Evolutionary conservation across 257 asterid genomes (phyloP), one percentile per base, ranked within the genome.

Genomic region (Fraxinus cuspidata): DNA sequence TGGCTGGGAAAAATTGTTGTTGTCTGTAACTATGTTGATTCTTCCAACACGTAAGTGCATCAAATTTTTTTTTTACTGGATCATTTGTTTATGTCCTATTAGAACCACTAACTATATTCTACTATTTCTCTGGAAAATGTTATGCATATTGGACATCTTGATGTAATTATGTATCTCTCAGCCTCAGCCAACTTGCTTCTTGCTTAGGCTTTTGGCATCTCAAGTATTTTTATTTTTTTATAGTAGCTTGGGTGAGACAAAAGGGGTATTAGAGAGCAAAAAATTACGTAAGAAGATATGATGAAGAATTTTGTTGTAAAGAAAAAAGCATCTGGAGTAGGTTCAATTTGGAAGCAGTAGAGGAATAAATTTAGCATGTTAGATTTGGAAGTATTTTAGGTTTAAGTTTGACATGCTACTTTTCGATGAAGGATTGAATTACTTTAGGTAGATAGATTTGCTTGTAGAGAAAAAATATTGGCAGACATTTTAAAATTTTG

Each of bases 1-100:
- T 96, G 99, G 99, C 85, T 96, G 80, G 99, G 98, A 80, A 96
- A 93, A 86, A 90, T 96, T 85, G 97, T 96, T 73, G 97, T 96
- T 42, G 96, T 93, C 79, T 96, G 99, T 92, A 96, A 96, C 86
- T 96, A 88, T 78, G 85, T 88, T 71, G 97, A 93, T 32, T 80
- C 97, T 83, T 90, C 96, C 4, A 79, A 90, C 84, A 85, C 84
- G 99, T 96, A 85, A 90, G 99, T 76, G 77, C 77, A 47, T 75
- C 72, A 72, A 42, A 51, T 63, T 29, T 37, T 42, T 72, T 51
- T 60, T 76, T 42, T 73, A 49, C 68, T 60, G 42, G 72, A 3
- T 31, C 64, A 75, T 80, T 66, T 78, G 3, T 68, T 78, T 44
- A 31, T 76, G 63, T 77, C 75, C 71, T 68, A 60, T 60, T 81